phyloP scores from a whole-genome alignment of 176 grass and related monocot genomes.

The Lolium rigidum region DNA sequence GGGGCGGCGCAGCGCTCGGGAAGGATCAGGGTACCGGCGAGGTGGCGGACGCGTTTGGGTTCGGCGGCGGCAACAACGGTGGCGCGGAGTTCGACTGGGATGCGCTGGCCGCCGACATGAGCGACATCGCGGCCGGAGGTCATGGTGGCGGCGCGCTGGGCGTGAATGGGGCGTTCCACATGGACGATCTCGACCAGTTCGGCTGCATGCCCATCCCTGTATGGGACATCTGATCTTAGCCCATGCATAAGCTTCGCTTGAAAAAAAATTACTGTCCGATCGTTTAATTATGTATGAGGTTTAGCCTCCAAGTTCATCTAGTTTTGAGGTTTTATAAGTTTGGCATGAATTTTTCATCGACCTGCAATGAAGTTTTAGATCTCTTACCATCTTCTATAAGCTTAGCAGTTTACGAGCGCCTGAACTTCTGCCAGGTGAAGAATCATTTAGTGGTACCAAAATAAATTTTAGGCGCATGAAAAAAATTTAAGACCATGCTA shows the following conservation, averaged over 20 bases:
- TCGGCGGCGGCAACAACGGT: slow-evolving; percentile 45
- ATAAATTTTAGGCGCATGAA: background rate
- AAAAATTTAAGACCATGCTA: background rate
- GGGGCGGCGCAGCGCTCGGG: background rate
- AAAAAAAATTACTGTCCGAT: background rate
- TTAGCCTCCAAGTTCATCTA: slow-evolving; percentile 38
- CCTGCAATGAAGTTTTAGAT: background rate
- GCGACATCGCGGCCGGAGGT: slow-evolving; percentile 58
- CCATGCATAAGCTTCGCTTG: slow-evolving; percentile 20
- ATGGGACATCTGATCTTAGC: slow-evolving; percentile 74
- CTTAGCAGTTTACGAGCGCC: background rate
- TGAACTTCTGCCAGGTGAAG: background rate
- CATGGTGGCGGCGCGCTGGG: slow-evolving; percentile 43
- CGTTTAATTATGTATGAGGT: background rate
- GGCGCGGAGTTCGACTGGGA: slow-evolving; percentile 85
- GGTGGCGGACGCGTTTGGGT: slow-evolving; percentile 30
- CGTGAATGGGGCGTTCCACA: slow-evolving; percentile 54
- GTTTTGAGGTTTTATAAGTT: slow-evolving; percentile 2
- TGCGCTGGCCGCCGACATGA: slow-evolving; percentile 71
- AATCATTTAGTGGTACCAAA: background rate
- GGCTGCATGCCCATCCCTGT: slow-evolving; percentile 74
- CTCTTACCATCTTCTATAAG: background rate
- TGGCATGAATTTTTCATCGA: slow-evolving; percentile 3
- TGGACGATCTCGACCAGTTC: slow-evolving; percentile 76
- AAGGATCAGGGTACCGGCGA: slow-evolving; percentile 14